Evolutionary conservation across 2,329 filamentous ascomycete species (phyloP).

Genomic region (Aspergillus sp.): DNA sequence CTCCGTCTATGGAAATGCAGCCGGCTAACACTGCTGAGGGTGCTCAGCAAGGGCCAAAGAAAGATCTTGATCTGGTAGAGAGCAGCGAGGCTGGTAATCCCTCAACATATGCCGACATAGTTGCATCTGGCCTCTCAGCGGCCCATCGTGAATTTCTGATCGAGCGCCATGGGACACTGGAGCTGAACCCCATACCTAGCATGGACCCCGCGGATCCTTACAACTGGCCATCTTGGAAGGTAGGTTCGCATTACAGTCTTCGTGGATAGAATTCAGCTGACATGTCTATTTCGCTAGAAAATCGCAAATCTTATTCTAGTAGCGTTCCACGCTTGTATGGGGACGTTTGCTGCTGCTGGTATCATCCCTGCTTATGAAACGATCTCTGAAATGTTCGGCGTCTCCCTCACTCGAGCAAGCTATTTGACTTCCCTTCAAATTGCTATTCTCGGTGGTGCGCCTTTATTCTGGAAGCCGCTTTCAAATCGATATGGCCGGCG

Average conservation of each 20-base stretch:
- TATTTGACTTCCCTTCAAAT: conserved; percentile 60
- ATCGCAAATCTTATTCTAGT: conserved; percentile 53
- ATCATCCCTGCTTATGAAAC: conserved; percentile 46
- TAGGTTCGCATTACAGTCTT: conserved; percentile 32
- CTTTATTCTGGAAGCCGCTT: conserved; percentile 57
- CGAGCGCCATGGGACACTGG: conserved; percentile 54
- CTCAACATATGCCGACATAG: conserved; percentile 27
- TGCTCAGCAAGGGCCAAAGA: conserved; percentile 18
- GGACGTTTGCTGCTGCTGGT: conserved; percentile 53
- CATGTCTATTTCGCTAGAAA: conserved; percentile 58
- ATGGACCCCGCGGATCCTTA: conserved; percentile 55
- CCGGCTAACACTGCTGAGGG: conserved; percentile 13
- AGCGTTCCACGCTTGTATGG: conserved; percentile 59
- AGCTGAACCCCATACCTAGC: conserved; percentile 55
- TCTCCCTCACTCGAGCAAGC: conserved; percentile 49
- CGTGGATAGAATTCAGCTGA: conserved; percentile 22
- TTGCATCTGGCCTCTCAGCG: conserved; percentile 28
- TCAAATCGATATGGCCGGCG: conserved; percentile 56
- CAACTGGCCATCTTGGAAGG: conserved; percentile 58
- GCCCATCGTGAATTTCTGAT: conserved; percentile 46
- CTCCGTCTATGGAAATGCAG: conserved; percentile 28
- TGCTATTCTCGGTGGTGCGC: conserved; percentile 53
- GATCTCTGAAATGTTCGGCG: conserved; percentile 55
- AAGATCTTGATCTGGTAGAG: conserved; percentile 30
- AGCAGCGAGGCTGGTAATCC: conserved; percentile 26